Percentiles rank a stretch among this genome's conserved stretches.
phyloP scores from a whole-genome alignment of 202 grass and related monocot species.

The Elaeis oleifera region DNA sequence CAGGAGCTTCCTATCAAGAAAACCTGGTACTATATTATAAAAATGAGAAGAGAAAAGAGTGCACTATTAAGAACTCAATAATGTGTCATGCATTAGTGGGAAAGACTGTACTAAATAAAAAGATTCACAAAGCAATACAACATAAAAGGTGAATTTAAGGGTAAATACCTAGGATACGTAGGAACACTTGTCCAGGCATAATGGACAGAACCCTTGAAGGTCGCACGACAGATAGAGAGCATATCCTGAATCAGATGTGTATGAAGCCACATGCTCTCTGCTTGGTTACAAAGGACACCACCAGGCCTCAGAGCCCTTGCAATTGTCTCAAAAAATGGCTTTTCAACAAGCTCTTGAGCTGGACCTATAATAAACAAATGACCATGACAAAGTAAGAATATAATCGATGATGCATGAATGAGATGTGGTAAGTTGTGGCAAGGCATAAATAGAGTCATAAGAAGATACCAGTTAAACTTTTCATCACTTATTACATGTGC shows the following conservation, averaged over 20 bases:
- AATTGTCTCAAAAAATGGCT: constrained; percentile 88
- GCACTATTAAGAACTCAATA: too few relatives aligned
- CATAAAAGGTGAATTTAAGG: background rate
- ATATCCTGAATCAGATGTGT: constrained; percentile 99
- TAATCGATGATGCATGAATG: too few relatives aligned
- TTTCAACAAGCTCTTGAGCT: constrained; percentile 92
- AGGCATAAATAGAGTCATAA: too few relatives aligned
- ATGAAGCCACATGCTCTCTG: constrained; percentile 96
- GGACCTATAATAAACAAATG: constrained; percentile 48
- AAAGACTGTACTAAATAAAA: too few relatives aligned
- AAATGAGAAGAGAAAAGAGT: background rate
- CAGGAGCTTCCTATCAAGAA: constrained; percentile 3
- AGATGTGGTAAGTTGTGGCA: too few relatives aligned
- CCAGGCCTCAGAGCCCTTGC: constrained; percentile 76
- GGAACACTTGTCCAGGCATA: constrained; percentile 98
- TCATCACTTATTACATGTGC: too few relatives aligned
- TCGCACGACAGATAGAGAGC: constrained; percentile 77
- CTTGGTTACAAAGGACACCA: constrained; percentile 96
- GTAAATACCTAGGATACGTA: constrained; percentile 82
- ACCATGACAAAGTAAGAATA: background rate
- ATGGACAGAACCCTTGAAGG: constrained; percentile 74
- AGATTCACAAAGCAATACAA: too few relatives aligned
- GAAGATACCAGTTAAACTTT: too few relatives aligned
- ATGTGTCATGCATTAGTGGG: too few relatives aligned
- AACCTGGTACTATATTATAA: background rate